Evolutionary conservation across 78 protist genomes (phyloP), one percentile per base, ranked within the genome.

Genomic region (Acrasis kona): DNA sequence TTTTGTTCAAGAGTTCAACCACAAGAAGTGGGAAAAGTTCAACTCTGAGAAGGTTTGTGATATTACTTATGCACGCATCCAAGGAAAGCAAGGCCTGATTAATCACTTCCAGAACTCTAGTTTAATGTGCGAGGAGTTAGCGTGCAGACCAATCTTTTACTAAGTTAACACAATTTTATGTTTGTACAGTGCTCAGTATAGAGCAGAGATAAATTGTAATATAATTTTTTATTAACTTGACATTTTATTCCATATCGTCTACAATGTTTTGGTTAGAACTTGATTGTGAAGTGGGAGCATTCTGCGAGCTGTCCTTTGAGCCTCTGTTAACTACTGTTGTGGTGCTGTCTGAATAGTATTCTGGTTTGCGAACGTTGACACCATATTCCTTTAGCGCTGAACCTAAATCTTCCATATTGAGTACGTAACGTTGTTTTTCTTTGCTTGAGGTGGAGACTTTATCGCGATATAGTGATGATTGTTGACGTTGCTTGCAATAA

Each of bases 31-130:
- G 96, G 79, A 76, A 7, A 77, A 78, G 50, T 91, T 87, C 79
- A 84, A 80, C 65, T 74, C 83, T 19, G 84, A 82, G 28, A 86
- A 91, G 74, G 78, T 89, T n/a, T 83, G 88, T 41, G 88, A 84
- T 29, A 57, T 91, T 34, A 87, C 83, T 29, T 91, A 87, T 80
- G 95, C 93, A 39, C 71, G 86, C 4, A 80, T 80, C 35, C 79
- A 80, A 71, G 76, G 88, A 2, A 65, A 70, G 67, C 67, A 31
- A 29, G 27, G 58, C 27, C 72, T 84, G 19, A 74, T 84, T 37
- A 74, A 19, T 31, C 88, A 84, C 72, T 84, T 84, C 37, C 41
- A 7, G 5, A 73, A 36, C 39, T 79, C 84, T 12, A 10, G 58
- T 2, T 74, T 84, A 0, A 30, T 74, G 41, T 3, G 10, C 64